phyloP scores from a whole-genome alignment of 148 eudicot species.

The Drosera capensis region DNA sequence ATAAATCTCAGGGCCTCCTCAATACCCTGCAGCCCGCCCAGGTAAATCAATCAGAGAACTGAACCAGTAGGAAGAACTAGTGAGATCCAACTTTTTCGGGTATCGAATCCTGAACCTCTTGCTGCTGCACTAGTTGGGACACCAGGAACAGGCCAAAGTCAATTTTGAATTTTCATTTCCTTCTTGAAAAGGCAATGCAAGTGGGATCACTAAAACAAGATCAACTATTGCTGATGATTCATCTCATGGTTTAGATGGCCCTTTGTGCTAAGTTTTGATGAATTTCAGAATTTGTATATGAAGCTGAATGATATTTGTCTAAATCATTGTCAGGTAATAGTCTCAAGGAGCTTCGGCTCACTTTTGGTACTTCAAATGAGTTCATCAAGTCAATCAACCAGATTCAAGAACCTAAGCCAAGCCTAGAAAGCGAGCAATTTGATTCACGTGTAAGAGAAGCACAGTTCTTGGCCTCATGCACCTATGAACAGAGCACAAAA shows the following conservation, averaged over 20 bases:
- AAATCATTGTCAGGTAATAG: conserved; percentile 4
- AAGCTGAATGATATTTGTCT: neutral
- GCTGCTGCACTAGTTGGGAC: too few relatives aligned
- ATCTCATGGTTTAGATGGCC: too few relatives aligned
- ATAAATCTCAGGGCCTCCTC: too few relatives aligned
- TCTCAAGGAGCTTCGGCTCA: conserved; percentile 9
- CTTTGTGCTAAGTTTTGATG: too few relatives aligned
- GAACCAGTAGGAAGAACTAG: neutral
- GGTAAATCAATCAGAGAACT: neutral
- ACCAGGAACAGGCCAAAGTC: too few relatives aligned
- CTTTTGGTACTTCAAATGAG: conserved; percentile 27
- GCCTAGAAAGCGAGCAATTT: conserved; percentile 3
- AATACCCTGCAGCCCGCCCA: neutral
- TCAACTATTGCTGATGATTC: neutral
- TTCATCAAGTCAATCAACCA: conserved; percentile 21
- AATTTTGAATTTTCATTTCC: too few relatives aligned
- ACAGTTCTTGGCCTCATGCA: conserved; percentile 31
- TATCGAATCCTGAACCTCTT: too few relatives aligned
- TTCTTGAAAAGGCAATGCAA: too few relatives aligned
- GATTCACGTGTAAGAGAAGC: too few relatives aligned
- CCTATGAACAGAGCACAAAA: conserved; percentile 32
- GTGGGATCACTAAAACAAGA: neutral
- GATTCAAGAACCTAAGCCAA: neutral
- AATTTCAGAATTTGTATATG: too few relatives aligned
- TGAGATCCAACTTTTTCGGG: too few relatives aligned